These are phyloP conservation scores for Plasmodium fragile DNA, from an alignment of 169 alveolate species.

Conservation along the genomic window DNA sequence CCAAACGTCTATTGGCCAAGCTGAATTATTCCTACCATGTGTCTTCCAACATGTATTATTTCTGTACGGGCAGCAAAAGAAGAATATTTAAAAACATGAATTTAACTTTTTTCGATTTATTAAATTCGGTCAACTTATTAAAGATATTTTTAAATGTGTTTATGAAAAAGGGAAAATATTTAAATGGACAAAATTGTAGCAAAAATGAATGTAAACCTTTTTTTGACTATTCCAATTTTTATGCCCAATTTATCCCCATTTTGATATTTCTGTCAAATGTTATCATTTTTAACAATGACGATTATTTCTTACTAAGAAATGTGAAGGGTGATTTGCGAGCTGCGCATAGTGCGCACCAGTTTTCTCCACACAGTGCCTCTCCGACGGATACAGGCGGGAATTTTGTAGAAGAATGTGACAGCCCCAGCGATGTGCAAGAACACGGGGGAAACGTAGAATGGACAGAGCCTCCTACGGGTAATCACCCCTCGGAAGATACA, in stretches of 20 bases:
- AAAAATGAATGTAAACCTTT: constrained; percentile 16
- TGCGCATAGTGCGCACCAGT: not conserved
- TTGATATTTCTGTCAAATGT: constrained; percentile 62
- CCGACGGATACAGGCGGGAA: not conserved
- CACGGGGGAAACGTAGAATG: not conserved
- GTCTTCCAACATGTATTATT: constrained; percentile 73
- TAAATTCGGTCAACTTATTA: constrained; percentile 46
- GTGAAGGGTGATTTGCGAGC: constrained; percentile 29
- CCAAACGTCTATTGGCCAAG: constrained; percentile 67
- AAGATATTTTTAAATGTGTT: constrained; percentile 66
- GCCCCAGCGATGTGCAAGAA: not conserved
- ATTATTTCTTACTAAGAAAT: constrained; percentile 42
- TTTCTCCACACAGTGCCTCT: not conserved
- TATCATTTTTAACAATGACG: constrained; percentile 72
- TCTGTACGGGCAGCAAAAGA: constrained; percentile 76
- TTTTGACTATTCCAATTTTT: constrained; percentile 69
- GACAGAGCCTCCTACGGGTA: not conserved
- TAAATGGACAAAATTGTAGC: constrained; percentile 2
- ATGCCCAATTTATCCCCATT: constrained; percentile 74
- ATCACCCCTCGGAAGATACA: not conserved
- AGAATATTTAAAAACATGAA: constrained; percentile 70
- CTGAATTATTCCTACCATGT: constrained; percentile 71
- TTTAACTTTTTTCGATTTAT: constrained; percentile 68
- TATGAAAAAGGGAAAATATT: constrained; percentile 33
- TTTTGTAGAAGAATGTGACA: not conserved